phyloP scores from a whole-genome alignment of 2,329 filamentous ascomycete species.

The Periconia sp. region DNA sequence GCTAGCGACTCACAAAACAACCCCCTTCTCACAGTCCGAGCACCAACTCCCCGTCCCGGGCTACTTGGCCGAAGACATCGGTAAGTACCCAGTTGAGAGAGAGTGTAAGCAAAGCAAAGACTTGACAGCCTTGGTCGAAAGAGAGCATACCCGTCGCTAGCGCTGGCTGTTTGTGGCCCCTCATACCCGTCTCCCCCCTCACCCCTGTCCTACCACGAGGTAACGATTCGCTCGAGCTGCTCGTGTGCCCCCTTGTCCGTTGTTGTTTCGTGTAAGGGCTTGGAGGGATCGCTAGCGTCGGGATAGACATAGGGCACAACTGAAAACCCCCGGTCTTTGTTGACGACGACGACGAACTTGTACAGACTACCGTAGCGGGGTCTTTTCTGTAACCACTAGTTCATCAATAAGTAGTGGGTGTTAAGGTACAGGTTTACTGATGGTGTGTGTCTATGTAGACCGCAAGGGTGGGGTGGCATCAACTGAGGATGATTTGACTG shows the following conservation, averaged over 20 bases:
- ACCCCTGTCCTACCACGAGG: constrained; percentile 1
- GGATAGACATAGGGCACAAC: not conserved
- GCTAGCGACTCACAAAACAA: not conserved
- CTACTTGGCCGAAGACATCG: not conserved
- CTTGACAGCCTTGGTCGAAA: no score
- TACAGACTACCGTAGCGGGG: no score
- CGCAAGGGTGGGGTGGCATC: no score
- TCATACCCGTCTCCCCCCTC: not conserved
- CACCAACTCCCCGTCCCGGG: not conserved
- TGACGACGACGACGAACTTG: no score
- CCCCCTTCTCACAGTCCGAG: not conserved
- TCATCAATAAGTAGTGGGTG: no score
- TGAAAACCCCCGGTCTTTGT: no score
- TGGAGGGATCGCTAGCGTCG: constrained; percentile 9
- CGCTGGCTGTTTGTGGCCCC: not conserved
- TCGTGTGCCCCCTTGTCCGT: not conserved
- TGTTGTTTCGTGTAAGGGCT: constrained; percentile 9
- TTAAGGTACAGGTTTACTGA: no score
- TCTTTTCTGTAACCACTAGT: no score
- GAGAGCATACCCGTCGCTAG: not conserved
- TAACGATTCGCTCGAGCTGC: constrained; percentile 3
- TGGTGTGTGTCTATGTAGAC: no score
- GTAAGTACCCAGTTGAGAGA: not conserved
- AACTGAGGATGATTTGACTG: no score
- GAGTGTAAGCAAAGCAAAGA: not conserved